A percentile compares a stretch with the other conserved stretches of the same genome.
phyloP scores from a whole-genome alignment of 176 grass and related monocot genomes.

The Bromus sterilis region DNA sequence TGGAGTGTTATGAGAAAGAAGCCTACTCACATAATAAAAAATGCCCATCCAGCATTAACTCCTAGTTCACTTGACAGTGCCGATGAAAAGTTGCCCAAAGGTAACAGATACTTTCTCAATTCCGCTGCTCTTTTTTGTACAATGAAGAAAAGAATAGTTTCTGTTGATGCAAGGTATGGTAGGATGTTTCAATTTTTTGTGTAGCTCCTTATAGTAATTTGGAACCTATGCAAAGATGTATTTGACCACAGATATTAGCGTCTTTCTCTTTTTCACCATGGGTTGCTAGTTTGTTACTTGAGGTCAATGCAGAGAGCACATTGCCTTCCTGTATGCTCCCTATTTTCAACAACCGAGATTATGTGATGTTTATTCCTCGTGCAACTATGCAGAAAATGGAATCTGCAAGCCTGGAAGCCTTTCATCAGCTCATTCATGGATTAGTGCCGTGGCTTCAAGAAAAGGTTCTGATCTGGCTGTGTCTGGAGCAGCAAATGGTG shows the following conservation, averaged over 20 bases:
- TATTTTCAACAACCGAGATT: not conserved
- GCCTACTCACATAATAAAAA: constrained; percentile 61
- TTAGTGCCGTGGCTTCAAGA: constrained; percentile 57
- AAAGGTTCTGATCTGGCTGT: constrained; percentile 73
- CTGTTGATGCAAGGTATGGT: not conserved
- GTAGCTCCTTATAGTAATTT: not conserved
- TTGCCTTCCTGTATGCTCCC: not conserved
- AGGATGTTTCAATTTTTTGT: not conserved
- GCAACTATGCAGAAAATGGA: constrained; percentile 30
- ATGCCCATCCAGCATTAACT: constrained; percentile 47
- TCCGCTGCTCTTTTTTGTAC: not conserved
- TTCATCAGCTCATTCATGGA: constrained; percentile 51
- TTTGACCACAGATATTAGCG: not conserved
- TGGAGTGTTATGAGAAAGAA: constrained; percentile 67
- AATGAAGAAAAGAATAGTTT: not conserved
- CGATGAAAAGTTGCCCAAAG: constrained; percentile 10
- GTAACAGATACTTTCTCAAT: not conserved
- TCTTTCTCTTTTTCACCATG: not conserved
- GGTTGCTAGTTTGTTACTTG: not conserved
- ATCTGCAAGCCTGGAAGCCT: not conserved
- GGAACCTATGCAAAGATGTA: not conserved
- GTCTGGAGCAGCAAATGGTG: constrained; percentile 61
- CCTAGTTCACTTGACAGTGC: constrained; percentile 15
- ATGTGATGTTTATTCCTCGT: not conserved
- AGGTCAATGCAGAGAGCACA: not conserved